These are phyloP conservation scores for Beauveria sp. DNA, from an alignment of 2,329 filamentous ascomycete genomes.

Conservation along the genomic window DNA sequence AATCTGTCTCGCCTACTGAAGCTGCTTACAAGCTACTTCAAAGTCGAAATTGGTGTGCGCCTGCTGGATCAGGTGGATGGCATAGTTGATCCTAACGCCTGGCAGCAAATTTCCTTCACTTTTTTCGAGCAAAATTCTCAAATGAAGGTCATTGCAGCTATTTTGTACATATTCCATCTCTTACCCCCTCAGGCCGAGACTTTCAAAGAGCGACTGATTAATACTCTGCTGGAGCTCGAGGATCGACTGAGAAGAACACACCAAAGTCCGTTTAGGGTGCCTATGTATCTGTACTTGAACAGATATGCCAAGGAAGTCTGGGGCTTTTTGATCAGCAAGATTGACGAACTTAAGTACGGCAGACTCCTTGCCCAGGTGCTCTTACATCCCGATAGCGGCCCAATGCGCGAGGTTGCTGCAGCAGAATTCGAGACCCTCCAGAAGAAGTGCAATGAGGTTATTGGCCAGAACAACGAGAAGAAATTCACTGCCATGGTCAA, in stretches of 20 bases:
- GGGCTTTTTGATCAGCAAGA: conserved; percentile 66
- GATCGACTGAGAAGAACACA: conserved; percentile 77
- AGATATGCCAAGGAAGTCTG: conserved; percentile 86
- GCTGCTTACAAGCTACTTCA: conserved; percentile 95
- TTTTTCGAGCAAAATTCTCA: conserved; percentile 86
- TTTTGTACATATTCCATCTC: conserved; percentile 96
- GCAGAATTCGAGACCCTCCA: conserved; percentile 67
- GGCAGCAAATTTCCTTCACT: conserved; percentile 90
- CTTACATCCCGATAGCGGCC: conserved; percentile 62
- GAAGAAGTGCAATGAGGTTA: conserved; percentile 55
- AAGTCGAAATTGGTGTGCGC: conserved; percentile 90
- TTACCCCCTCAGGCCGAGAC: conserved; percentile 81
- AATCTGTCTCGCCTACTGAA: conserved; percentile 85
- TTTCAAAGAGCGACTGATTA: conserved; percentile 85
- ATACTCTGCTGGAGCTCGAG: conserved; percentile 85
- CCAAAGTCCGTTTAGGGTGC: conserved; percentile 83
- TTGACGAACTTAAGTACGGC: conserved; percentile 82
- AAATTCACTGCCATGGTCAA: conserved; percentile 69
- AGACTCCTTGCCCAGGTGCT: conserved; percentile 87
- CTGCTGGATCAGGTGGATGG: conserved; percentile 91
- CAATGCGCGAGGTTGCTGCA: conserved; percentile 67
- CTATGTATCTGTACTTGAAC: conserved; percentile 88
- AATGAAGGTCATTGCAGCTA: conserved; percentile 92
- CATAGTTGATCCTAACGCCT: conserved; percentile 69
- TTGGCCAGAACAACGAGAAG: conserved; percentile 61